phyloP scores from a whole-genome alignment of 345 rosid genomes.

The Linum usitatissimum region DNA sequence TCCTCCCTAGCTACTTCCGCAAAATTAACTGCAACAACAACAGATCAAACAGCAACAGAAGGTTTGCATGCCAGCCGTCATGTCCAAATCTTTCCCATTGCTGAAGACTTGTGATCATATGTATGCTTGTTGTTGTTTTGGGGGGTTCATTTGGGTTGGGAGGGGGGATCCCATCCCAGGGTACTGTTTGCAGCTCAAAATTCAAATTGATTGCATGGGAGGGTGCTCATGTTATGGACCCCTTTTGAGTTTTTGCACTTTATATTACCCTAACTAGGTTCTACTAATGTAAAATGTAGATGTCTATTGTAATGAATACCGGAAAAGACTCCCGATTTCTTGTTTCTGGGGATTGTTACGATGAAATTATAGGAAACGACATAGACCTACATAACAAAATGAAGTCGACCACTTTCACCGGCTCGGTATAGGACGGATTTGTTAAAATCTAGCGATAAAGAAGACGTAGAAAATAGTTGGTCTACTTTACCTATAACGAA shows the following conservation, averaged over 20 bases:
- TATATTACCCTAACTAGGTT: neutral
- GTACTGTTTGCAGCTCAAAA: neutral
- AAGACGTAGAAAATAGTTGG: no score
- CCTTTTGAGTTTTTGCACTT: neutral
- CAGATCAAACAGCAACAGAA: neutral
- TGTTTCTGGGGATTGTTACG: no score
- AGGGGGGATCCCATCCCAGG: no score
- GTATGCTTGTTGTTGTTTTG: neutral
- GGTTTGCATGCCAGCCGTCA: no score
- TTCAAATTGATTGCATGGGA: neutral
- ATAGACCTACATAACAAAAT: no score
- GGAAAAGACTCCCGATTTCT: neutral
- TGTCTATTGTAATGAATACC: neutral
- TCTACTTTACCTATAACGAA: no score
- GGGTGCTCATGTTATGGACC: no score
- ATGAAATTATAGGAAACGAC: no score
- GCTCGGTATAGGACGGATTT: no score
- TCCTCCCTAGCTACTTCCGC: neutral
- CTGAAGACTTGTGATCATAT: neutral
- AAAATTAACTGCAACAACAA: neutral
- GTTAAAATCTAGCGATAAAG: no score
- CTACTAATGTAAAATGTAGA: neutral
- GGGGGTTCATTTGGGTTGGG: neutral
- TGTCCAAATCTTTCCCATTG: neutral
- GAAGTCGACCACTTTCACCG: no score